Evolutionary conservation across 2,329 filamentous ascomycete species (phyloP), one percentile per base, ranked within the genome.

Genomic region (Fusarium sp.): DNA sequence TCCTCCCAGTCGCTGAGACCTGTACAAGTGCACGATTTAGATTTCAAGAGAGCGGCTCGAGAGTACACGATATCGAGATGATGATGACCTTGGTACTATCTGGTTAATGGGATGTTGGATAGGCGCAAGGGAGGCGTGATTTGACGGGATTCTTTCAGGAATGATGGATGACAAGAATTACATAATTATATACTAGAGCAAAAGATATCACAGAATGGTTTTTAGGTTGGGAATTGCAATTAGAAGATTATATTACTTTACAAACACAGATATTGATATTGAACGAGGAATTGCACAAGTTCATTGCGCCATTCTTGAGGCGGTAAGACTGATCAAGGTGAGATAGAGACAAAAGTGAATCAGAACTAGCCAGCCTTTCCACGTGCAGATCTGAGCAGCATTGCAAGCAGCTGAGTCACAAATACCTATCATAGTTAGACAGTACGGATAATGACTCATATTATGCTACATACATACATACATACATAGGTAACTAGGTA

Each of bases 201-300:
- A 4, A n/a, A 60, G 55, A 60, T 55, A 54, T 60, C 49, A 65
- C 27, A 65, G 51, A 65, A 15, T 62, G 44, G 9, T 33, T 65
- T 52, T 29, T 29, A 25, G 4, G 4, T 27, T n/a, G 36, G 39
- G 25, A 65, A 49, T 61, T 41, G 10, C 9, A 25, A 38, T 32
- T 17, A 13, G 19, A 49, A 33, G 11, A 13, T 11, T n/a, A 33
- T n/a, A n/a, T n/a, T n/a, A n/a, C n/a, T n/a, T 33, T 33, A 14
- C 11, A 33, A 33, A 13, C 13, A n/a, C 31, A 33, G 29, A 31
- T 19, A 19, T 19, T 19, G n/a, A n/a, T n/a, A 19, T 19, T 19
- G 19, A 19, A 19, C 4, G 19, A 19, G 4, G 19, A 19, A 19
- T 19, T 19, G 19, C 19, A 19, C 10, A 9, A 11, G 11, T 33